Percentiles rank a stretch among this genome's conserved stretches.
Evolutionary conservation across 352 stramenopile genomes (phyloP).

Genomic region (Globisporangium solare): DNA sequence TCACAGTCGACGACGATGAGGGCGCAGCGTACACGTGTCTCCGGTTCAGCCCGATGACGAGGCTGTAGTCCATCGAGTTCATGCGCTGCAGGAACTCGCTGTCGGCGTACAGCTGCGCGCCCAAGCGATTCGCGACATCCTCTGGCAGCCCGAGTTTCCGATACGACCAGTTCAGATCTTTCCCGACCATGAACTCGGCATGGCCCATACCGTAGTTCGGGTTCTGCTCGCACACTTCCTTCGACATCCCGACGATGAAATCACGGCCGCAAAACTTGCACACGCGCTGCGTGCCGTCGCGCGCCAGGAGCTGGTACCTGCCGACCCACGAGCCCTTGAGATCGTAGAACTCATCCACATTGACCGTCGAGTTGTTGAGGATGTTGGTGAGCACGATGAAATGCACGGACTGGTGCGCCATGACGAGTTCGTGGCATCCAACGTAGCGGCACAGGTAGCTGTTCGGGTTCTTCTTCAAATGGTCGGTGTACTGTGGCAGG

Average conservation of each 20-base stretch:
- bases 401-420: slow-evolving; percentile 79
- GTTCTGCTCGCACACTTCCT: slow-evolving; percentile 70
- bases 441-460: slow-evolving; percentile 87
- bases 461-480: slow-evolving; percentile 77
- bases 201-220: slow-evolving; percentile 59
- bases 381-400: slow-evolving; percentile 90
- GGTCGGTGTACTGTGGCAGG: slow-evolving; percentile 82
- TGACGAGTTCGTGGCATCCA: slow-evolving; percentile 84
- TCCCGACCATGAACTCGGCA: slow-evolving; percentile 74
- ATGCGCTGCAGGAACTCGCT: slow-evolving; percentile 92
- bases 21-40: slow-evolving; percentile 34
- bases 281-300: slow-evolving; percentile 63
- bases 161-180: slow-evolving; percentile 86
- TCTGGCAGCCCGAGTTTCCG: slow-evolving; percentile 63
- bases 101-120: slow-evolving; percentile 86
- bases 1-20: slow-evolving; percentile 21
- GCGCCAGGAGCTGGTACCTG: slow-evolving; percentile 56
- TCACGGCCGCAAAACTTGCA: slow-evolving; percentile 87
- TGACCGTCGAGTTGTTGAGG: slow-evolving; percentile 78
- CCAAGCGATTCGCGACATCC: slow-evolving; percentile 69
- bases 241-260: slow-evolving; percentile 84
- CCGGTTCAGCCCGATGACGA: slow-evolving; percentile 91
- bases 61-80: slow-evolving; percentile 97
- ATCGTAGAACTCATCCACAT: slow-evolving; percentile 88
- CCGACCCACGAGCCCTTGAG: slow-evolving; percentile 90